These are phyloP conservation scores for Neocucurbitaria cava DNA, from an alignment of 2,329 filamentous ascomycete species.

Conservation along the genomic window DNA sequence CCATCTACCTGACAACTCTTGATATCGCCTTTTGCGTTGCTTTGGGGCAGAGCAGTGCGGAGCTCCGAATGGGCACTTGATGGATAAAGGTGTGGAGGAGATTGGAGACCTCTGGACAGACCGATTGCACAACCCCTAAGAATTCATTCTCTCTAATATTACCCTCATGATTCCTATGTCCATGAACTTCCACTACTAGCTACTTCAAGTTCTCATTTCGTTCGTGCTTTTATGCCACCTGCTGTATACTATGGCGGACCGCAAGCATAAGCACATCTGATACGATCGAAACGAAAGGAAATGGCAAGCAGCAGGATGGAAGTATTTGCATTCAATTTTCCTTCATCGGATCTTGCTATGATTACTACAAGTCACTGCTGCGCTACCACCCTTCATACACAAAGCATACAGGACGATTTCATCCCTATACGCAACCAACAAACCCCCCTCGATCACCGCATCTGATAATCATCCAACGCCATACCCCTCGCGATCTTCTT, in stretches of 20 bases:
- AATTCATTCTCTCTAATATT: not conserved
- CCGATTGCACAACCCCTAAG: not conserved
- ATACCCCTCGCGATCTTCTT: slow-evolving; percentile 79
- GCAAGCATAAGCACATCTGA: too few species aligned
- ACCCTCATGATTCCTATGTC: too few species aligned
- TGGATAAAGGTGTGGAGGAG: not conserved
- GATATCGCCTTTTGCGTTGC: not conserved
- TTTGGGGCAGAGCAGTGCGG: not conserved
- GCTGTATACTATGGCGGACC: too few species aligned
- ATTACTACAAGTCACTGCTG: not conserved
- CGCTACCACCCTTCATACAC: not conserved
- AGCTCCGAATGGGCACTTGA: not conserved
- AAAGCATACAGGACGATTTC: not conserved
- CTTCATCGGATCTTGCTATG: too few species aligned
- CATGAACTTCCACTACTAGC: too few species aligned
- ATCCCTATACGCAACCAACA: not conserved
- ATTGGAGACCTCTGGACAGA: not conserved
- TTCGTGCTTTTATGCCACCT: too few species aligned
- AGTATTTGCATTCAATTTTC: too few species aligned
- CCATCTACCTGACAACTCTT: not conserved
- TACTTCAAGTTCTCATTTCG: too few species aligned
- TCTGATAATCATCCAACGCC: slow-evolving; percentile 63
- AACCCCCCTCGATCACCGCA: slow-evolving; percentile 35
- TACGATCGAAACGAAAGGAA: too few species aligned
- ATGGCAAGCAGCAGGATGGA: too few species aligned